These are phyloP conservation scores for Pinus tabuliformis DNA, from an alignment of 75 land plant genomes.

Conservation along the genomic window DNA sequence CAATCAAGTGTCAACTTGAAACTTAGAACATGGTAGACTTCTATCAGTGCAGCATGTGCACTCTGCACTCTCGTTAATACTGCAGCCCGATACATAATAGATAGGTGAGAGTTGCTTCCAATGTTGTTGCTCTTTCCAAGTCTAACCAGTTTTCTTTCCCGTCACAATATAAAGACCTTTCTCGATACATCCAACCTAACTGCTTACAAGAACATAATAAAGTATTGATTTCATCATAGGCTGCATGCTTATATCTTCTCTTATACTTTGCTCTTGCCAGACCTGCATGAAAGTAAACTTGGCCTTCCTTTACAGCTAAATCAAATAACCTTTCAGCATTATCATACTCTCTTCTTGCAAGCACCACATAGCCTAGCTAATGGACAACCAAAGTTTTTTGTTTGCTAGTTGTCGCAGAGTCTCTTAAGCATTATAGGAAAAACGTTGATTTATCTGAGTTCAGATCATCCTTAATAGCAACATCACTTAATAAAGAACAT, in stretches of 20 bases:
- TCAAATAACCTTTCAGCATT: slow-evolving; percentile 68
- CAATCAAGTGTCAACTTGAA: slow-evolving; percentile 91
- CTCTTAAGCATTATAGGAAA: slow-evolving; percentile 50
- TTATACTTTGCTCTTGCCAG: slow-evolving; percentile 61
- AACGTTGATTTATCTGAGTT: slow-evolving; percentile 54
- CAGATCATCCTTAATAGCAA: slow-evolving; percentile 67
- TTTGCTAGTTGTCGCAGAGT: slow-evolving; percentile 48
- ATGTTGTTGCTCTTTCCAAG: slow-evolving; percentile 82
- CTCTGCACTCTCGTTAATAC: slow-evolving; percentile 73
- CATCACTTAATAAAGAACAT: slow-evolving; percentile 81
- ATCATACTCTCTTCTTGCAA: slow-evolving; percentile 78
- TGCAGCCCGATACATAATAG: slow-evolving; percentile 93
- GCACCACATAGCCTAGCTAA: slow-evolving; percentile 84
- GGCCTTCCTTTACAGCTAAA: slow-evolving; percentile 79
- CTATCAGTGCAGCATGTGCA: slow-evolving; percentile 67
- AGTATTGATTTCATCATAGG: slow-evolving; percentile 47
- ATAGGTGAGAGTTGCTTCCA: slow-evolving; percentile 91
- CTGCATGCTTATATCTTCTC: slow-evolving; percentile 42
- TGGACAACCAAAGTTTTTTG: slow-evolving; percentile 78
- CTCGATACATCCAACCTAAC: slow-evolving; percentile 94
- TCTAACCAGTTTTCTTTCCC: slow-evolving; percentile 67
- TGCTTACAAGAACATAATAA: slow-evolving; percentile 50
- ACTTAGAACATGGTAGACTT: slow-evolving; percentile 85
- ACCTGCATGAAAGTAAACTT: slow-evolving; percentile 77
- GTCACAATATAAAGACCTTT: slow-evolving; percentile 79